Base-by-base conservation (phyloP, 306 rosid genomes). In the Acacia confusa region DNA sequence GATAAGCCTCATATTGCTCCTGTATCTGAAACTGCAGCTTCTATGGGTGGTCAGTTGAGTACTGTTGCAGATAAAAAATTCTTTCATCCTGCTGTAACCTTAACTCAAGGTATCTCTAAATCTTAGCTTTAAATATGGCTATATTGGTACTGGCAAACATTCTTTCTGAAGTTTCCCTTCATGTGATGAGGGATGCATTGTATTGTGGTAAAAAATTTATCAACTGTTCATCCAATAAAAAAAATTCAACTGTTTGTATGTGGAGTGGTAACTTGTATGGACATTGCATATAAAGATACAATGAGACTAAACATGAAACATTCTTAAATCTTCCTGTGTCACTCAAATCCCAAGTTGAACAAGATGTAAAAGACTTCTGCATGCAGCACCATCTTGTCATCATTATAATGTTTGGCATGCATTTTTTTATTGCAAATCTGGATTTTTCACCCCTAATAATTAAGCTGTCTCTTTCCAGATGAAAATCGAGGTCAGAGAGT, bases 401-500 rank as follows among this genome's bases (percentile, higher is more conserved):
- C 66, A 48, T 50, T 43, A 78, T 41, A 74, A 47, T 83, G 73
- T 63, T 78, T 84, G 67, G 36, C 81, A 67, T 22, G 13, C 71
- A 44, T 44, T 61, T 67, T 67, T 53, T 74, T 68, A 2, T 75
- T 43, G 12, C 76, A 75, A 78, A 79, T 53, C 30, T 69, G 70
- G 78, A 47, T 75, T 71, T 61, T 66, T 15, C 47, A 72, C 48
- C 72, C 65, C 74, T 84, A 65, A 67, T 79, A 65, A 78, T 82
- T 77, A n/a, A 55, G 64, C 74, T 81, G 12, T 70, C 77, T 74
- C 70, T 22, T 78, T 27, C 76, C 80, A 95, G 99, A 89, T 81
- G 99, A 92, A 82, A 79, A 82, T 75, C 80, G 88, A 60, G 91
- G 90, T 78, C 94, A 78, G 77, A 95, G 86, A 88, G 69, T 80